Base-by-base conservation (phyloP, 2,329 filamentous ascomycete species). In the Periconia digitata region DNA sequence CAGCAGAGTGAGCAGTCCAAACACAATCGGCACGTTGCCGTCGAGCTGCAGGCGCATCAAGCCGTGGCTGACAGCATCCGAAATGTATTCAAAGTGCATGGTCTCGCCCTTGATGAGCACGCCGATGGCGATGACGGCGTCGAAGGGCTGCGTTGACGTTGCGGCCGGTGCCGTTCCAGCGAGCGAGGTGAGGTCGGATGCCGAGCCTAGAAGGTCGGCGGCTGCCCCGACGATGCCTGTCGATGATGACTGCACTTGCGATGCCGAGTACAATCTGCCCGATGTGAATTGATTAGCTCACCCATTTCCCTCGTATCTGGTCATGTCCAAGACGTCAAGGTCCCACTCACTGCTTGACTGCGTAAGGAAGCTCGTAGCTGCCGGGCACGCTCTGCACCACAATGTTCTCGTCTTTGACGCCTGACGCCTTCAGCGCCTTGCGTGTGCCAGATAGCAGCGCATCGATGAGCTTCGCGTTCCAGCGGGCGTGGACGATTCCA, bases 1-100 rank as follows among this genome's bases (percentile, higher is more conserved):
- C 62, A 99, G 76, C 43, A 97, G 85, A 18, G 94, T 99, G 72
- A 99, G 76, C 61, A 97, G 78, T 13, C 94, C 92, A 72, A 97
- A 96, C 50, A 97, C 83, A 50, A 99, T 87, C 24, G 94, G 94
- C 43, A 95, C 84, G 38, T 90, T 89, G 8, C 85, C 85, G 70
- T 99, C 92, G 46, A 97, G 79, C 72, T 95, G 91, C 50, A 97
- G 85, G 56, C 90, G 85, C 94, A 99, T 99, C 52, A 99, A 80
- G 6, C 90, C 94, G 53, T 96, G 90, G 49, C 85, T 90, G 6
- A 95, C 91, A 35, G 90, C 84, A 56, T 97, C 94, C 36, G 92
- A 83, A 63, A 99, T 99, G 76, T 99, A 97, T 76, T 99, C 94
- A 67, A 99, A 99, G 76, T 99, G 94, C 91, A 96, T 96, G 6